Base-by-base conservation (phyloP, 1,284 basidiomycete species). In the Coriolopsis trogii region DNA sequence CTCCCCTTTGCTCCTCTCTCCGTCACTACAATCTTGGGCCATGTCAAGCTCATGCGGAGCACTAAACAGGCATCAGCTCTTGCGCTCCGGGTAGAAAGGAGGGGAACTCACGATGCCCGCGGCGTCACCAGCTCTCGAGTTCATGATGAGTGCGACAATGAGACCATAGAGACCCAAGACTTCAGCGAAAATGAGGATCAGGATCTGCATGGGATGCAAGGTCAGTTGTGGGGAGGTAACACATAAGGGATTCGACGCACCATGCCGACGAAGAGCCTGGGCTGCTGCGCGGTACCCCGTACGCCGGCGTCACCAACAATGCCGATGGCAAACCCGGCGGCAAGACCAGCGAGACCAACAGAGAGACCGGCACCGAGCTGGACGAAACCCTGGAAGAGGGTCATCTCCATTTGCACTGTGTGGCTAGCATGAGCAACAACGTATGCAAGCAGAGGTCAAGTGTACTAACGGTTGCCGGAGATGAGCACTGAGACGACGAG, bases 221-320 rank as follows among this genome's bases (percentile, higher is more conserved):
- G 8, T 28, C 20, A 6, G 2, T 7, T n/a, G 3, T 1, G 4
- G 4, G 2, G 33, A n/a, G 13, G 3, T 18, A 18, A 31, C 16
- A 30, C 3, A 3, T 6, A 33, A 16, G 13, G 5, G 8, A 23
- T 59, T 50, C 24, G 21, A 37, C 38, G 15, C 59, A 84, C 84
- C 86, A 87, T 88, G 67, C 90, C 92, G 65, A 98, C 95, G 74
- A 94, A 98, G 59, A 98, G 79, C 67, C 93, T 81, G 40, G 93
- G 92, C 75, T 98, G 94, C 70, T 96, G 91, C 34, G 91, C 89
- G 53, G 91, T 93, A 51, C 91, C 91, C 55, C 93, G 80, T 34
- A 95, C 93, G 80, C 93, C 93, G 56, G 95, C 91, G 70, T 98
- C 93, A 71, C 96, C 94, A 52, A 98, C 95, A 67, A 98, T 92